A percentile compares a stretch with the other conserved stretches of the same genome.
Evolutionary conservation across 805 yeast species (phyloP).

Genomic region (Sporopachydermia lactativora): DNA sequence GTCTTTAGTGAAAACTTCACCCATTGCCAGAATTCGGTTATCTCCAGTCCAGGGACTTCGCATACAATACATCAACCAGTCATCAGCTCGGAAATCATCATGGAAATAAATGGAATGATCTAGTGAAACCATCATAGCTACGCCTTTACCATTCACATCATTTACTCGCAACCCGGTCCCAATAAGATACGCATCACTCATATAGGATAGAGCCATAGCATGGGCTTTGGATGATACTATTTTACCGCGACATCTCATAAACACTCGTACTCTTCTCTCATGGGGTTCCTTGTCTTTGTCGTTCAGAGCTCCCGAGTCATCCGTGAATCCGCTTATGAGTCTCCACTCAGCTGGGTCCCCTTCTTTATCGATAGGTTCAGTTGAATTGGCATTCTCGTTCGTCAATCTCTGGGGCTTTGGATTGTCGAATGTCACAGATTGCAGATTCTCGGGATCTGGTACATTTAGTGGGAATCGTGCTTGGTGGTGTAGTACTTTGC

Average conservation of each 20-base stretch:
- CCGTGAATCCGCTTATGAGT: constrained; percentile 1
- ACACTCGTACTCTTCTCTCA: constrained; percentile 5
- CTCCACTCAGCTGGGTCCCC: constrained; percentile 2
- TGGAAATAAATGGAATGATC: constrained; percentile 61
- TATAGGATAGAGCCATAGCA: constrained; percentile 12
- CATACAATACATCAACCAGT: constrained; percentile 39
- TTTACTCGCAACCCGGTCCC: constrained; percentile 11
- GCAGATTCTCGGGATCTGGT: constrained; percentile 5
- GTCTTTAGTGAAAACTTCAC: constrained; percentile 36
- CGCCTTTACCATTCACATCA: constrained; percentile 1
- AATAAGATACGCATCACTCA: constrained; percentile 10
- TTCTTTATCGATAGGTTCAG: constrained; percentile 16
- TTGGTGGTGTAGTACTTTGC: neutral
- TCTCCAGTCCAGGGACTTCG: constrained; percentile 34
- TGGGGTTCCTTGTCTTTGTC: constrained; percentile 5
- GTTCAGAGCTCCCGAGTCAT: constrained; percentile 4
- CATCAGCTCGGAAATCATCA: constrained; percentile 30
- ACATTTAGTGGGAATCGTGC: neutral
- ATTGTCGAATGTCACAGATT: constrained; percentile 11
- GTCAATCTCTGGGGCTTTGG: constrained; percentile 13
- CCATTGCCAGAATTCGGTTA: constrained; percentile 41
- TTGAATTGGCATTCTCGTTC: constrained; percentile 17
- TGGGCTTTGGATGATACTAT: constrained; percentile 6
- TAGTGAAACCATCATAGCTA: constrained; percentile 30
- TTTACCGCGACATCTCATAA: constrained; percentile 7